phyloP scores from a whole-genome alignment of 192 early-diverging fungal species.

The Funneliformis geosporum region DNA sequence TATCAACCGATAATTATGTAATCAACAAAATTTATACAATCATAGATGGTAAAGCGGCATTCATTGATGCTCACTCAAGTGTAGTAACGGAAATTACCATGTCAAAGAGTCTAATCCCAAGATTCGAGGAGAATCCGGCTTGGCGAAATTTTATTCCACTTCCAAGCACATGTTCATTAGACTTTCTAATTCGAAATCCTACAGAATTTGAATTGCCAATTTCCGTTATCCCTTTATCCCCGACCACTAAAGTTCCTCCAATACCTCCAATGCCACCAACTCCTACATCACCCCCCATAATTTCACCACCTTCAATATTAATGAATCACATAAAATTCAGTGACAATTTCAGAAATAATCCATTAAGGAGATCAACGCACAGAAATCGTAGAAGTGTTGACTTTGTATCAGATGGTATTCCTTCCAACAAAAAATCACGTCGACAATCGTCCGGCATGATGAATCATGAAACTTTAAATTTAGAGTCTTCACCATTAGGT shows the following conservation, averaged over 20 bases:
- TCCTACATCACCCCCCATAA: no score
- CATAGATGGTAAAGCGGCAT: neutral
- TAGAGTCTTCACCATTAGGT: neutral
- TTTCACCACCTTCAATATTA: neutral
- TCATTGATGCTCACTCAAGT: constrained; percentile 10
- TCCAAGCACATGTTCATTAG: constrained; percentile 6
- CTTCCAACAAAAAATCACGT: neutral
- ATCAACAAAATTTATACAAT: constrained; percentile 13
- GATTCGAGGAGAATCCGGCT: neutral
- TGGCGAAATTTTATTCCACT: constrained; percentile 1
- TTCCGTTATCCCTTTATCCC: neutral
- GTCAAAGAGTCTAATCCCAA: constrained; percentile 10
- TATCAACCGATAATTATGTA: neutral
- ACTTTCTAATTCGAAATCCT: neutral
- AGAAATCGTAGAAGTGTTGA: neutral
- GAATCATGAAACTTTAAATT: neutral
- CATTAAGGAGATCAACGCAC: neutral
- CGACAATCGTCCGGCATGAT: no score
- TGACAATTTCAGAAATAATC: neutral
- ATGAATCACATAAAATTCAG: neutral
- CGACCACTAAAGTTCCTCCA: neutral
- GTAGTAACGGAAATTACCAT: neutral
- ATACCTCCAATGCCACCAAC: neutral
- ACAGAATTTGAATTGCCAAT: neutral
- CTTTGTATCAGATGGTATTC: neutral